A percentile compares a stretch with the other conserved stretches of the same genome.
Conservation (phyloP, 2,329 filamentous ascomycete genomes). For the Paraphoma sp. region DNA sequence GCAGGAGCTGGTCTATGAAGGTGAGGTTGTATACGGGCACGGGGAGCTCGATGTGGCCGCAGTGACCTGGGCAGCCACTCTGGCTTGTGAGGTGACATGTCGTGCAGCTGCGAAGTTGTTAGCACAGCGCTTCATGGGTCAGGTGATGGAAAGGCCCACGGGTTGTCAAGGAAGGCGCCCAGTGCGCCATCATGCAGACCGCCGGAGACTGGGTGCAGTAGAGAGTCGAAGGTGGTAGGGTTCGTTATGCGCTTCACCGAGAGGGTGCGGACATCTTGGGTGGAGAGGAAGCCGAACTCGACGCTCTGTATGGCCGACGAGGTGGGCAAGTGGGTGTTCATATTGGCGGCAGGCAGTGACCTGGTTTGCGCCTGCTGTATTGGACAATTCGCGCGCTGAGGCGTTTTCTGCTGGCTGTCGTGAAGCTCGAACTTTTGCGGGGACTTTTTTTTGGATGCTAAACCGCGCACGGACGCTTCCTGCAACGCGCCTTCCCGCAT, state of each 20-base stretch:
- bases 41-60: constrained; percentile 93
- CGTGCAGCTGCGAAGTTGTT: constrained; percentile 69
- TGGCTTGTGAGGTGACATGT: constrained; percentile 87
- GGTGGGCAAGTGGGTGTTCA: constrained; percentile 72
- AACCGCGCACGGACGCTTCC: neutral
- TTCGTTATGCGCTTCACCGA: constrained; percentile 96
- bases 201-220: constrained; percentile 86
- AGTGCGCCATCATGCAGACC: constrained; percentile 93
- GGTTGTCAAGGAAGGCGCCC: constrained; percentile 84
- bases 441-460: constrained; percentile 8
- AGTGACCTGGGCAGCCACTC: constrained; percentile 83
- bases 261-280: constrained; percentile 82
- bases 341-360: constrained; percentile 20
- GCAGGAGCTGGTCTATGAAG: constrained; percentile 90
- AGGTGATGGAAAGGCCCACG: constrained; percentile 61
- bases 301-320: constrained; percentile 84
- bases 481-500: neutral
- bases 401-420: constrained; percentile 7
- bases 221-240: constrained; percentile 89
- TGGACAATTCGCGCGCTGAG: constrained; percentile 18
- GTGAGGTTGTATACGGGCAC: constrained; percentile 95
- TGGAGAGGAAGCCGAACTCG: constrained; percentile 85
- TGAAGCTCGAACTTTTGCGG: constrained; percentile 29
- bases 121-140: constrained; percentile 4
- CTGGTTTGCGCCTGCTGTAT: constrained; percentile 19